Base-by-base conservation (phyloP, 768 basidiomycete species). In the Hortiboletus flavorubellus region DNA sequence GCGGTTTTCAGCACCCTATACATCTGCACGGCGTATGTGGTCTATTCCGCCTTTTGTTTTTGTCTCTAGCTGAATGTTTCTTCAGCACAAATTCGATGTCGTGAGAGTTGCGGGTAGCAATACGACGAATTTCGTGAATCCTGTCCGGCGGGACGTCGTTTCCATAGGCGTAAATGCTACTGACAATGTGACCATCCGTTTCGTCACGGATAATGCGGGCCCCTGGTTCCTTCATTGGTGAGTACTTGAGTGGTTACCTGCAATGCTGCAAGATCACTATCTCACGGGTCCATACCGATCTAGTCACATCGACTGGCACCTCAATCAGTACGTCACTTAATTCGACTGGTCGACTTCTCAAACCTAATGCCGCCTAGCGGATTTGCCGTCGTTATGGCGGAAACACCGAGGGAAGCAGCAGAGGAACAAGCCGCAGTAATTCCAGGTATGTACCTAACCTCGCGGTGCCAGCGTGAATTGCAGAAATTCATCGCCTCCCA, bases 181-280 rank as follows among this genome's bases (percentile, higher is more conserved):
- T 3, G 68, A 80, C 71, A 68, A 78, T 60, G 81, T 81, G 21
- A 79, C 78, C 5, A 73, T 89, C 48, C 78, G 85, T 48, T 87
- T 85, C 68, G 63, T 69, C 26, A 85, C 85, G 1, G 80, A 88
- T 58, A 89, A 89, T 66, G 75, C 86, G 1, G 87, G 86, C 11
- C 80, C 81, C 10, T 85, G 83, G 80, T 73, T 80, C 66, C 64
- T 80, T 43, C 79, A 79, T 59, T 80, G 71, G 69, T 73, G 51
- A 63, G 61, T 34, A 5, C 31, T 14, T 73, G 51, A 63, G 61
- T 34, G 7, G 34, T 14, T 8, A 3, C 6, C 14, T 21, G 10
- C 11, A 41, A 4, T 39, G 4, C 8, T 16, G 5, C 14, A 1
- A 29, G 30, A 37, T 49, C 21, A 10, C 16, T 6, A 21, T 43